Base-by-base conservation (phyloP, 2,329 filamentous ascomycete species). In the Colletotrichum kahawae region DNA sequence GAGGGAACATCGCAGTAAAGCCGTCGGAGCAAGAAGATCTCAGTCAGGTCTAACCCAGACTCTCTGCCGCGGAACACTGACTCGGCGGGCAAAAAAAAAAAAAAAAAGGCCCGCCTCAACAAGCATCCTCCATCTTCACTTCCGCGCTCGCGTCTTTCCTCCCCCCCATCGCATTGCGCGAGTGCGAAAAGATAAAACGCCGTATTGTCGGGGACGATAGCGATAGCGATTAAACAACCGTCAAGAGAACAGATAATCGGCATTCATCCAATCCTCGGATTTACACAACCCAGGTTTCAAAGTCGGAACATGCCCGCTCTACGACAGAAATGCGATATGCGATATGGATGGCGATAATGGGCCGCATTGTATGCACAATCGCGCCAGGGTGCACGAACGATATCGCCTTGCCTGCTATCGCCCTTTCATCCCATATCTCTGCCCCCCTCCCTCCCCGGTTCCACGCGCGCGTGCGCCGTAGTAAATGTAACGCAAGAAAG, bases 81-180 rank as follows among this genome's bases (percentile, higher is more conserved):
- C 43, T 51, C n/a, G n/a, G n/a, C 43, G n/a, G n/a, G 43, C 0
- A 0, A 2, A 21, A 21, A 21, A 21, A 0, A 2, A 21, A 21
- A 21, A 21, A 51, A 0, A 51, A 21, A 0, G 43, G 43, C n/a
- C 43, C 43, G 43, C 43, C 43, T 51, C 43, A 51, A 51, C 43
- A 51, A 51, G 43, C 43, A 51, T 51, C 43, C 43, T 51, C 43
- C 43, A 51, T 51, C 10, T 4, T 51, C 38, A 48, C 18, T 12
- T 1, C 38, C 38, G 36, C 18, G 38, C 43, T 51, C 43, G 43
- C 43, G 43, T 51, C 43, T 21, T 51, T 13, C 43, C 21, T 3
- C 21, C 21, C 21, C 21, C 43, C 43, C 43, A 13, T 21, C 43
- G 43, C 43, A 51, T 51, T 51, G 43, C 43, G 43, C 43, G 43